Percentiles rank a stretch among this genome's conserved stretches.
phyloP scores from a whole-genome alignment of 495 filamentous ascomycete species.

The Xylaria sp. region DNA sequence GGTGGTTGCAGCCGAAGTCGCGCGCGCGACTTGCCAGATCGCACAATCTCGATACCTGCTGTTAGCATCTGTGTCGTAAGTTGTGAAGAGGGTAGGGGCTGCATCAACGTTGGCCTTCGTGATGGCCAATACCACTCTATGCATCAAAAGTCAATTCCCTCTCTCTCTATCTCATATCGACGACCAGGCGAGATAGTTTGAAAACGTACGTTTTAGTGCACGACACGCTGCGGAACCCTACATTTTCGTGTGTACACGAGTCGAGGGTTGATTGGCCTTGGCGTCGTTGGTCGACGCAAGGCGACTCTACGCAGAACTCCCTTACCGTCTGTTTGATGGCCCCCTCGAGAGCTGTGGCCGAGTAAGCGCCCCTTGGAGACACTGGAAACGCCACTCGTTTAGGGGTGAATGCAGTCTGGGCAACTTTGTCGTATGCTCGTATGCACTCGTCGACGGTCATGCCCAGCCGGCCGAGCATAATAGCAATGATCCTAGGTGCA shows the following conservation, averaged over 20 bases:
- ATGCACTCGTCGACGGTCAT: constrained; percentile 43
- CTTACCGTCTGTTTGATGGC: constrained; percentile 33
- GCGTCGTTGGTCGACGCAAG: constrained; percentile 21
- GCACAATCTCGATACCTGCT: constrained; percentile 32
- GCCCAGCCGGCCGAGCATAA: constrained; percentile 44
- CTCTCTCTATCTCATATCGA: not conserved
- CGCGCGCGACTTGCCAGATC: constrained; percentile 51
- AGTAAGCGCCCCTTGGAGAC: constrained; percentile 31
- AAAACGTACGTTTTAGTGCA: constrained; percentile 32
- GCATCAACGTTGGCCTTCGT: constrained; percentile 30
- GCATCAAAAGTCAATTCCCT: constrained; percentile 5
- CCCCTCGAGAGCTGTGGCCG: constrained; percentile 33
- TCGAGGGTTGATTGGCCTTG: constrained; percentile 15
- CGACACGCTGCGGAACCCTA: constrained; percentile 1
- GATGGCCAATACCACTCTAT: constrained; percentile 31
- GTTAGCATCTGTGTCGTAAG: constrained; percentile 28
- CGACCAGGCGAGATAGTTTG: not conserved
- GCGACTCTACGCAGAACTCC: constrained; percentile 23
- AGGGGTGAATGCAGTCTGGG: constrained; percentile 33
- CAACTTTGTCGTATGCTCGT: constrained; percentile 34
- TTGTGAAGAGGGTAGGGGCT: constrained; percentile 30
- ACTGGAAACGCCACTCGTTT: constrained; percentile 16
- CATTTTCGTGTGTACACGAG: constrained; percentile 24
- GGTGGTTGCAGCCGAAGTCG: constrained; percentile 49
- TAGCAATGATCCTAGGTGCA: constrained; percentile 41